These are phyloP conservation scores for Colletotrichum lupini DNA, from an alignment of 2,329 filamentous ascomycete species.

Conservation along the genomic window DNA sequence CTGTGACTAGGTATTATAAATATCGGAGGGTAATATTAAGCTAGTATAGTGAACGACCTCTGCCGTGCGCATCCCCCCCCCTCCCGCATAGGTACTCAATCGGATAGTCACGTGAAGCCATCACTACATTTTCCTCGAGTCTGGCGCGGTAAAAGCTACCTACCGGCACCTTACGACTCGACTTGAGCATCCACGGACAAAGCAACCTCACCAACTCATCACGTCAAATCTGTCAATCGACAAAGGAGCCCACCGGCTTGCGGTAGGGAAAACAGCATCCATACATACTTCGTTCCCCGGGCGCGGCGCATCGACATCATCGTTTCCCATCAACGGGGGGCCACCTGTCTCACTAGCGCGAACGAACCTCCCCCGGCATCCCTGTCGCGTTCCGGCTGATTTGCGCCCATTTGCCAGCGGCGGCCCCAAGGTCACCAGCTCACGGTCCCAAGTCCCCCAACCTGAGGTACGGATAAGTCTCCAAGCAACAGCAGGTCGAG, in stretches of 20 bases:
- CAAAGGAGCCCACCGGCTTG: neutral
- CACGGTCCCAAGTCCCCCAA: conserved; percentile 6
- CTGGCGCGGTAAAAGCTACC: neutral
- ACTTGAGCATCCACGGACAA: neutral
- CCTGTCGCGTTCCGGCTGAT: conserved; percentile 36
- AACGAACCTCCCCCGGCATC: conserved; percentile 36
- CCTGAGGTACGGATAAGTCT: too few species aligned
- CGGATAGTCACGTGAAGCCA: neutral
- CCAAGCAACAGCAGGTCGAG: too few species aligned
- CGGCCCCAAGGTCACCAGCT: conserved; percentile 34
- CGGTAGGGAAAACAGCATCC: neutral
- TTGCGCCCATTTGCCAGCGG: conserved; percentile 35
- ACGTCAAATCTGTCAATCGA: neutral
- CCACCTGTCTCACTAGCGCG: conserved; percentile 37
- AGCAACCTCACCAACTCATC: neutral
- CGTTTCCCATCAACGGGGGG: conserved; percentile 34
- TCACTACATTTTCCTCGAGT: neutral
- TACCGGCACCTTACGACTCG: neutral
- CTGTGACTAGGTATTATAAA: too few species aligned
- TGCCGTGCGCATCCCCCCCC: too few species aligned
- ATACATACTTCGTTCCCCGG: neutral
- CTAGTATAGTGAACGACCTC: too few species aligned
- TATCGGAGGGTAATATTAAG: too few species aligned
- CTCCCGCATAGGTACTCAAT: neutral
- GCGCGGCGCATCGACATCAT: conserved; percentile 35